phyloP scores from a whole-genome alignment of 1,139 yeast genomes.

The Lodderomyces jiufengensis region DNA sequence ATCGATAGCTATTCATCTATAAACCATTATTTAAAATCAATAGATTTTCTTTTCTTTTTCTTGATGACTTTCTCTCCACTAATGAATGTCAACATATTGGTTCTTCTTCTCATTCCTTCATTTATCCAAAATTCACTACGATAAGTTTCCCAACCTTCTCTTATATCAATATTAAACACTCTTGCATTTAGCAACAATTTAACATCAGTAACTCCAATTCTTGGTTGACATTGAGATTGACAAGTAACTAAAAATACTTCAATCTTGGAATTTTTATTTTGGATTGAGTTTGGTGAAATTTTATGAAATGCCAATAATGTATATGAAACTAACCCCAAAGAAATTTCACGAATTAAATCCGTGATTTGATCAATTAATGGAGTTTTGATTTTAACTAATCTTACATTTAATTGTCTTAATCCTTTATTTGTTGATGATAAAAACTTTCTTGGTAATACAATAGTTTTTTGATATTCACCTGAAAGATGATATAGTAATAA shows the following conservation, averaged over 20 bases:
- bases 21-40: background rate
- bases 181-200: slow-evolving; percentile 79
- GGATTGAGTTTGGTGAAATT: slow-evolving; percentile 32
- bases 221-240: slow-evolving; percentile 46
- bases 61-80: slow-evolving; percentile 25
- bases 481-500: slow-evolving; percentile 75
- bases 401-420: slow-evolving; percentile 72
- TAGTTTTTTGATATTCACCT: slow-evolving; percentile 85
- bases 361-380: slow-evolving; percentile 52
- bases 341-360: slow-evolving; percentile 41
- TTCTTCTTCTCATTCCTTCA: slow-evolving; percentile 71
- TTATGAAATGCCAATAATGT: slow-evolving; percentile 29
- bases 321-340: slow-evolving; percentile 30
- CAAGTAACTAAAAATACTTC: slow-evolving; percentile 43
- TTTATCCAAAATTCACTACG: slow-evolving; percentile 91
- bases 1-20: too few species aligned
- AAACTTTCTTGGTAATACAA: slow-evolving; percentile 76
- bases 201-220: slow-evolving; percentile 47
- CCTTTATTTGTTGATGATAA: slow-evolving; percentile 83
- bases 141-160: slow-evolving; percentile 95
- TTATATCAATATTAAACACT: slow-evolving; percentile 72
- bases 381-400: slow-evolving; percentile 67
- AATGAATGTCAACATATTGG: slow-evolving; percentile 36
- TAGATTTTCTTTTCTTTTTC: slow-evolving; percentile 30
- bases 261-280: slow-evolving; percentile 32